Conservation (phyloP, 257 asterid genomes). For the Gynochthodes officinalis region DNA sequence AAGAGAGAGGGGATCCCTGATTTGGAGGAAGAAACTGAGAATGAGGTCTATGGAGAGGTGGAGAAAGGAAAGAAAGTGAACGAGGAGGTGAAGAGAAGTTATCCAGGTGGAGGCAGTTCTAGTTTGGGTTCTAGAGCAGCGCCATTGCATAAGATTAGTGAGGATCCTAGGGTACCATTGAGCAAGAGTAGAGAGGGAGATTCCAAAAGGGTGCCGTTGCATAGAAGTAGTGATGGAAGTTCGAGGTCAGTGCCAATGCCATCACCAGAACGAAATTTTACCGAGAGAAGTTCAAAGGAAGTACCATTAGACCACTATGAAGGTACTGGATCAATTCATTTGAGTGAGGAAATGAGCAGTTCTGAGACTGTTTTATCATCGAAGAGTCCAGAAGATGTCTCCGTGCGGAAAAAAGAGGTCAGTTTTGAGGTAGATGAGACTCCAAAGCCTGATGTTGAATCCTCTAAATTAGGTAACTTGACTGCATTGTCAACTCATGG, state of each 20-base stretch:
- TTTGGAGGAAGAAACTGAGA: slow-evolving; percentile 93
- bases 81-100: slow-evolving; percentile 29
- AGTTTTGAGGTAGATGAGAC: slow-evolving; percentile 77
- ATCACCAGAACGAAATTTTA: slow-evolving; percentile 11
- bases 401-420: slow-evolving; percentile 73
- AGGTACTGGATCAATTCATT: slow-evolving; percentile 35
- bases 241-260: slow-evolving; percentile 13
- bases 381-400: slow-evolving; percentile 60
- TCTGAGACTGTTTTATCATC: slow-evolving; percentile 36
- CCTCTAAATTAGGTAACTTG: slow-evolving; percentile 61
- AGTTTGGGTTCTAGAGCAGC: slow-evolving; percentile 22
- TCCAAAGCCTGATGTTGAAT: slow-evolving; percentile 61
- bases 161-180: slow-evolving; percentile 27
- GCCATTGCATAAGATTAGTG: slow-evolving; percentile 30
- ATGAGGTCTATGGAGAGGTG: slow-evolving; percentile 47
- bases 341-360: slow-evolving; percentile 58
- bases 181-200: slow-evolving; percentile 21
- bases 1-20: slow-evolving; percentile 97
- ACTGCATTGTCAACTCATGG: slow-evolving; percentile 65
- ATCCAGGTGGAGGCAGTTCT: slow-evolving; percentile 32
- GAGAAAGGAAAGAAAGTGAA: slow-evolving; percentile 34
- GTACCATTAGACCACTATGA: slow-evolving; percentile 29
- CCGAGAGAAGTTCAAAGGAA: slow-evolving; percentile 19
- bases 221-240: slow-evolving; percentile 24
- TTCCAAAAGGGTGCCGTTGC: slow-evolving; percentile 28